Evolutionary conservation across 2,329 filamentous ascomycete genomes (phyloP), one percentile per base, ranked within the genome.

Genomic region (Davidsoniella neocaledoniae): DNA sequence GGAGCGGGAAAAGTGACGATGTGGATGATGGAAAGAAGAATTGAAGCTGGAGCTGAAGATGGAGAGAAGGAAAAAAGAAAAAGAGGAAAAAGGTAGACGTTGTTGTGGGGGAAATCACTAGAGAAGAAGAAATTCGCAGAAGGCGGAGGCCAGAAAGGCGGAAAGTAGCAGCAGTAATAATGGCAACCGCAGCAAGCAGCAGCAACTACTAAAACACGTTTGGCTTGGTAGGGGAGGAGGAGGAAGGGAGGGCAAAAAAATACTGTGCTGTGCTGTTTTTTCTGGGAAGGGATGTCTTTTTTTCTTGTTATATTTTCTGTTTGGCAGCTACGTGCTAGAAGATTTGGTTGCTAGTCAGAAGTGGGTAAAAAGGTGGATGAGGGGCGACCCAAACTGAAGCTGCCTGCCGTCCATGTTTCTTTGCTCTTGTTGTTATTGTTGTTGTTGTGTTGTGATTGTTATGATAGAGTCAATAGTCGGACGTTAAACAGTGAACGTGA

Each of bases 21-120:
- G 16, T 44, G 17, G 43, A 42, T 33, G 40, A 43, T 26, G 19
- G 46, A 51, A 46, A 37, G 51, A 36, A 47, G 44, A 46, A 46
- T 29, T 39, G 40, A 51, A 51, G n/a, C 21, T 38, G 33, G 14
- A 14, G n/a, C n/a, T 16, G 46, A 5, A 29, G 29, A 33, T 33
- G 29, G 12, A 33, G 29, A 33, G 46, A 49, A 45, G 16, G 36
- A 37, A 40, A 42, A 42, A 44, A 43, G 23, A 19, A 39, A 16
- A 43, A 46, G 29, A 47, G 44, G 25, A 42, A 50, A 46, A 43
- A 45, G 43, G 38, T 39, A 9, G 40, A 41, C 36, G 39, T 12
- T 26, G 29, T 33, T 33, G 29, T 33, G 29, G 29, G 29, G 29
- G 29, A 33, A 23, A 9, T 33, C 29, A 12, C 29, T 33, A 12